Base-by-base conservation (phyloP, 805 yeast genomes). In the Kodamaea laetipori region DNA sequence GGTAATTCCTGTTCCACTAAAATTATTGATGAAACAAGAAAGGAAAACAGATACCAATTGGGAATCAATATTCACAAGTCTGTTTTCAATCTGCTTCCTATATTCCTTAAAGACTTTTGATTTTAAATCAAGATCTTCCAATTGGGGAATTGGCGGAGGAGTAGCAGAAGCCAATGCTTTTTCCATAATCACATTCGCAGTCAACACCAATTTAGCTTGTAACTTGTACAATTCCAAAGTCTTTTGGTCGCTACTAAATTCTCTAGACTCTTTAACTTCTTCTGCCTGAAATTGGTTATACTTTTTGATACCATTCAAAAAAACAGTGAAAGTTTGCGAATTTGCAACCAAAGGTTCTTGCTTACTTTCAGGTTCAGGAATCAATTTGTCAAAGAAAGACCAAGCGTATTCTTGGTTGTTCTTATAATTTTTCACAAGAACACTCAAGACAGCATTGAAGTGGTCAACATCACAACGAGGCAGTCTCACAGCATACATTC, bases 371-470 rank as follows among this genome's bases (percentile, higher is more conserved):
- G 49, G 40, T 36, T 55, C 53, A 9, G 58, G 54, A 6, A 55
- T 37, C 39, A 66, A 52, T 17, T 45, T 48, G 24, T 67, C 65
- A 37, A 71, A 70, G 28, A 68, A 58, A 1, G 51, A 47, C 76
- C 75, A 71, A 1, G 71, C 70, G n/a, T 49, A 30, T 7, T 44
- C 47, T 43, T 70, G 75, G 21, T 61, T 57, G 38, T 66, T 50
- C 4, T 38, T 44, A 45, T 51, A 67, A 51, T 69, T 61, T 43
- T 67, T 69, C n/a, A 64, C 52, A 18, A 71, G 44, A 4, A 66
- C 49, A 44, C 64, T 55, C 25, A 71, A 54, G 15, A 66, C 65
- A 2, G 76, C 61, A 51, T 71, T 71, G 50, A 69, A 71, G 8
- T 61, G 62, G 27, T 63, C 63, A 11, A 60, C 51, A 6, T 51